These are phyloP conservation scores for Sonneratia caseolaris DNA, from an alignment of 345 rosid genomes.

Conservation along the genomic window DNA sequence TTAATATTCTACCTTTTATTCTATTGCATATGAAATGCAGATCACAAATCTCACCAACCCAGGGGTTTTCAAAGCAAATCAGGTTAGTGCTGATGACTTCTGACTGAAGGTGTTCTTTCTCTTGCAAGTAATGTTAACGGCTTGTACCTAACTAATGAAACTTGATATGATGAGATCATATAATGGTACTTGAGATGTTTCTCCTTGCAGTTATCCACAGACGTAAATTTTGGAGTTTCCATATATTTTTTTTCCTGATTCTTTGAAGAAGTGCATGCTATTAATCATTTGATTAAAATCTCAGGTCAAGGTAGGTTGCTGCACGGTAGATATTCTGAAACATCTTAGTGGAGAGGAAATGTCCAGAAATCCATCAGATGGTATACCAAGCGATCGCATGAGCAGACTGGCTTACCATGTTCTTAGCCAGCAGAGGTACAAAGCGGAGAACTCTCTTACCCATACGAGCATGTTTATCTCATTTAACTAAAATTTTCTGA, in stretches of 20 bases:
- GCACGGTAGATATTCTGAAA: conserved; percentile 78
- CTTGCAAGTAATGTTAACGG: neutral
- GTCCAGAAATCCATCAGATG: conserved; percentile 51
- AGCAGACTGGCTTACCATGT: conserved; percentile 77
- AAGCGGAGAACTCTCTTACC: neutral
- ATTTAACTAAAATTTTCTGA: neutral
- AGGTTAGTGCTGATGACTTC: conserved; percentile 29
- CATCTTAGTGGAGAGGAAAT: conserved; percentile 86
- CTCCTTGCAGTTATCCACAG: neutral
- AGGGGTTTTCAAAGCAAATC: conserved; percentile 64
- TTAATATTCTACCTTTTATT: neutral
- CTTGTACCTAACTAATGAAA: neutral
- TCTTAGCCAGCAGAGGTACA: conserved; percentile 51
- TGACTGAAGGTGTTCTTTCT: neutral
- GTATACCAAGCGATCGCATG: conserved; percentile 61
- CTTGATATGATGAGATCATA: neutral
- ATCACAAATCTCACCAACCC: conserved; percentile 68
- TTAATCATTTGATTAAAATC: conserved; percentile 6
- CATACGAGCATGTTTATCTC: neutral
- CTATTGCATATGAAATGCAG: conserved; percentile 25
- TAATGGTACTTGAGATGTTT: neutral
- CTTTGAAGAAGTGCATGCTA: neutral
- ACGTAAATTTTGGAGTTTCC: neutral
- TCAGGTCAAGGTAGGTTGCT: conserved; percentile 87
- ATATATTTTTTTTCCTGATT: neutral